A percentile compares a stretch with the other conserved stretches of the same genome.
Conservation (phyloP, 2,329 filamentous ascomycete species). For the Xylariaceae sp. region DNA sequence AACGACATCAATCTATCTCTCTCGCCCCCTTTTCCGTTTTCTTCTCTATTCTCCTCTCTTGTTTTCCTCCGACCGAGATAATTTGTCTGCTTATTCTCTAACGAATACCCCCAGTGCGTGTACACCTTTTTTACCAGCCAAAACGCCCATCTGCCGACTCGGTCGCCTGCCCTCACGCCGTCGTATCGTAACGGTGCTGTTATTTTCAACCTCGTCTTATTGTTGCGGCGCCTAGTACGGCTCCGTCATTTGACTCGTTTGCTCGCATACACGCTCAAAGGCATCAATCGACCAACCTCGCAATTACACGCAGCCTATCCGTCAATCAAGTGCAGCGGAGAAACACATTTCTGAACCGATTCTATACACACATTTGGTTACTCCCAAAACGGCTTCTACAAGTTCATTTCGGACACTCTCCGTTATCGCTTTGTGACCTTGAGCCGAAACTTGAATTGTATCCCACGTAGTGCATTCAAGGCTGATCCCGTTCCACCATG, state of each 20-base stretch:
- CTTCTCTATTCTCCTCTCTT: not conserved
- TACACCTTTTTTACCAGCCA: slow-evolving; percentile 11
- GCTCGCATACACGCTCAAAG: slow-evolving; percentile 15
- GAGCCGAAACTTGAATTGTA: slow-evolving; percentile 24
- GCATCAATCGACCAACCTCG: slow-evolving; percentile 12
- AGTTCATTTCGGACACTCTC: slow-evolving; percentile 21
- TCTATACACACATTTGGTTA: slow-evolving; percentile 19
- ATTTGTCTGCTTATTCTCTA: slow-evolving; percentile 15
- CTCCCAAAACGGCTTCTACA: slow-evolving; percentile 32
- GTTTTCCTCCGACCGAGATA: slow-evolving; percentile 7
- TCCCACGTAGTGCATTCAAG: slow-evolving; percentile 24
- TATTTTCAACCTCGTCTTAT: slow-evolving; percentile 10
- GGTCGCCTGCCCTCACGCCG: slow-evolving; percentile 11
- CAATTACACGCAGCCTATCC: slow-evolving; percentile 14
- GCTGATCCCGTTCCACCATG: slow-evolving; percentile 29
- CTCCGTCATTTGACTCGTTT: slow-evolving; percentile 8
- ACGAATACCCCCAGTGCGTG: slow-evolving; percentile 17
- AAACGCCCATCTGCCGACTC: slow-evolving; percentile 8
- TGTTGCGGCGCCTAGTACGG: slow-evolving; percentile 5
- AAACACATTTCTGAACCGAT: slow-evolving; percentile 16
- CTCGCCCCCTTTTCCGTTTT: not conserved
- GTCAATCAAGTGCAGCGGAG: slow-evolving; percentile 20
- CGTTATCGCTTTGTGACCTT: slow-evolving; percentile 27
- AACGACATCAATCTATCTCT: slow-evolving; percentile 8
- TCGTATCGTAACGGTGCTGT: slow-evolving; percentile 13